Base-by-base conservation (phyloP, 2,329 filamentous ascomycete species). In the Balansia obtecta region DNA sequence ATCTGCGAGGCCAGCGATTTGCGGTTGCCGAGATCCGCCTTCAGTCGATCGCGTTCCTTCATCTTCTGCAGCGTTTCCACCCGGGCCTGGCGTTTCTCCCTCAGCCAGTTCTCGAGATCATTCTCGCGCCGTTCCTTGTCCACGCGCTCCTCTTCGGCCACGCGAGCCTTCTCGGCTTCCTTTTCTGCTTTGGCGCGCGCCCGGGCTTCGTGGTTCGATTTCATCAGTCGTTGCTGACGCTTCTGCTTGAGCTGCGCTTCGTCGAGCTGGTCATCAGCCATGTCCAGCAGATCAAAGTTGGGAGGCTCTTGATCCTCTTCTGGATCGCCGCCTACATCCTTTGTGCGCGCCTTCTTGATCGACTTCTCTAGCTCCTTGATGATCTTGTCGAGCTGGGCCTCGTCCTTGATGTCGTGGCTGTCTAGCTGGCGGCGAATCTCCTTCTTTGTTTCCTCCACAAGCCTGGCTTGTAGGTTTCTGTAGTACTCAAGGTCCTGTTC, bases 1-100 rank as follows among this genome's bases (percentile, higher is more conserved):
- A 95, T 94, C 67, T 97, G 91, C 51, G 86, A 93, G 9, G 93
- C 93, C 18, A 96, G 81, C 0, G 90, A 96, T 67, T 98, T 98
- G 62, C 93, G 86, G 68, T 97, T 97, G 51, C 91, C 90, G 1
- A 96, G 79, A 62, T 98, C 93, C 42, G 89, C 88, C 70, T 95
- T 96, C 54, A 96, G 78, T 16, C 90, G 82, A 61, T 97, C 89
- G 48, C 89, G 84, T 58, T 97, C 91, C 66, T 95, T 96, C 67
- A 98, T 94, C 66, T 82, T 88, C 60, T 88, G 76, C 2, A 95
- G 73, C 20, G 79, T 78, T 56, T 80, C 68, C n/a, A 70, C 63
- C n/a, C 88, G 84, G 20, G 85, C 85, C 47, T 81, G 74, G 46
- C 88, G 80, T 58, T 88, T 84, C 63, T 94, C 88, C 41, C 83